These are phyloP conservation scores for Tolypocladium pustulatum DNA, from an alignment of 2,329 filamentous ascomycete genomes.

Conservation along the genomic window DNA sequence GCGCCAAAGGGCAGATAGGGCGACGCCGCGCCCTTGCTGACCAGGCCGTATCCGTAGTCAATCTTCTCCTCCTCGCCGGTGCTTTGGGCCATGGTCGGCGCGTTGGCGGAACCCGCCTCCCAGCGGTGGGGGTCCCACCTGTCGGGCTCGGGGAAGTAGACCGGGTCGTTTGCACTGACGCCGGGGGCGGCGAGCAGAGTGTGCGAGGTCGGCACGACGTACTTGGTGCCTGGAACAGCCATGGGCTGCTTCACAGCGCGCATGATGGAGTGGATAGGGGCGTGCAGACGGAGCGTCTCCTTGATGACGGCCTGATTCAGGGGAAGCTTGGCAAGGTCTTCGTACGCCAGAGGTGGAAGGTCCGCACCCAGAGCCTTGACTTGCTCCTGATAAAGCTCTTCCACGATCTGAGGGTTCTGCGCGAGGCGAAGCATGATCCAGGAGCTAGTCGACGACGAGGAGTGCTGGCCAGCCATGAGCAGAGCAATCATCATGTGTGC, in stretches of 20 bases:
- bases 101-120: conserved; percentile 55
- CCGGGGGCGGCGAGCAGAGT: conserved; percentile 77
- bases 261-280: conserved; percentile 91
- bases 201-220: conserved; percentile 70
- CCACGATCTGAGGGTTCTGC: conserved; percentile 63
- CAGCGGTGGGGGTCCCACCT: conserved; percentile 88
- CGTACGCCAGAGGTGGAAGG: conserved; percentile 65
- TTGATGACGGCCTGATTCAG: conserved; percentile 80
- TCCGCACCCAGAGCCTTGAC: conserved; percentile 60
- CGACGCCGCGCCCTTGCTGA: conserved; percentile 81
- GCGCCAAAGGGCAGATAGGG: conserved; percentile 93
- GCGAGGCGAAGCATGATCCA: conserved; percentile 82
- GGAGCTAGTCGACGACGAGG: conserved; percentile 70
- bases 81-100: conserved; percentile 32
- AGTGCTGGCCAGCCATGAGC: conserved; percentile 87
- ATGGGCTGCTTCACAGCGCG: conserved; percentile 85
- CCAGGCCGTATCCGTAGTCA: conserved; percentile 88
- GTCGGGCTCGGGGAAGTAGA: conserved; percentile 73
- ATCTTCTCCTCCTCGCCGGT: conserved; percentile 59
- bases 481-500: conserved; percentile 92
- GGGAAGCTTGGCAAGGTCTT: conserved; percentile 66
- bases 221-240: conserved; percentile 71
- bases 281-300: conserved; percentile 83
- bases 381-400: conserved; percentile 80
- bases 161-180: conserved; percentile 59